Evolutionary conservation across 108 stramenopile genomes (phyloP), one percentile per base, ranked within the genome.

Genomic region (Cyclotella cryptica): DNA sequence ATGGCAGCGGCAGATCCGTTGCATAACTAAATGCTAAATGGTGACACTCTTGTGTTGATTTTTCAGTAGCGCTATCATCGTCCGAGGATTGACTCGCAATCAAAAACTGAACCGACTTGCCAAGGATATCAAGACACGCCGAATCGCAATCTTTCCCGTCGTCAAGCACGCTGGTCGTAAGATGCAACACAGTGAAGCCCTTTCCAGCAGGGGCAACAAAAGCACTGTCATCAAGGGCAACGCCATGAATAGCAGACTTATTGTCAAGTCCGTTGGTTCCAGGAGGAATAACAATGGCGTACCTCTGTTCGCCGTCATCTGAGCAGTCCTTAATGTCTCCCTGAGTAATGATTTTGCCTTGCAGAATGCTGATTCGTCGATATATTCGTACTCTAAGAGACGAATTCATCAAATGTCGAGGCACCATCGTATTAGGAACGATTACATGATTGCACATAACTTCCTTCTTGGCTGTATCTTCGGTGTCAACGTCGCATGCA

Each of bases 201-300:
- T 62, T 71, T 63, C 54, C 52, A 35, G 75, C 62, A 27, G 88
- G 93, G 41, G 86, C 84, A 27, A 94, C 89, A 62, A 83, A 76
- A 7, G 84, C 86, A 42, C 87, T 85, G 8, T 87, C 76, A 59
- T 94, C 93, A 52, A 91, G 21, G 12, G 81, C 67, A 13, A 94
- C 43, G 18, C 88, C 87, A 77, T 91, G 85, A 74, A 94, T 88
- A 10, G 84, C 84, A 58, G 87, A 78, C 28, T 69, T 21, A 67
- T 92, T 88, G 11, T 57, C 44, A 12, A 84, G 47, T 21, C 87
- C 86, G 45, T 71, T 29, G 29, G 85, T 83, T 44, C 60, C 24
- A 1, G 93, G 93, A 35, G 91, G 93, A 69, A 94, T 83, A 10
- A 92, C 71, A 41, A 90, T 77, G 10, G 87, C 76, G 65, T 89